Evolutionary conservation across 129 eudicot genomes (phyloP), one percentile per base, ranked within the genome.

Genomic region (Lactuca sativa): DNA sequence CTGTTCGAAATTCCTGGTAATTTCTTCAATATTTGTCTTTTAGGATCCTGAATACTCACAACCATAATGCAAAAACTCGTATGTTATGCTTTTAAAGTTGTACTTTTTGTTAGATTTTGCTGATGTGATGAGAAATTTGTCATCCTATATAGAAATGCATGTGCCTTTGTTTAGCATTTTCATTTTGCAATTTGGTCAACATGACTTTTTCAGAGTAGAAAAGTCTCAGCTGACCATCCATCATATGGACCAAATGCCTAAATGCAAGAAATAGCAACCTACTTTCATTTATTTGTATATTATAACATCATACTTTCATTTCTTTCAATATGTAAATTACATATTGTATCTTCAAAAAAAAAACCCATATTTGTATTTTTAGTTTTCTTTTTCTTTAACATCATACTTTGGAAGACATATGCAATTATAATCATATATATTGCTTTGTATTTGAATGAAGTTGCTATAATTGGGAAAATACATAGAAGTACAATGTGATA

Each of bases 1-100:
- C 40, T 76, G 17, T 76, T 64, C 6, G 57, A 75, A 40, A 2
- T 21, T 61, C 58, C 70, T 53, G 80, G 80, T 76, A 74, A 65
- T 74, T 13, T 51, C 56, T 58, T 6, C 53, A 18, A 54, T 21
- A 11, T 56, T 0, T 71, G 8, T 55, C 7, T n/a, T 33, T 9
- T 43, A 9, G 0, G 51, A 44, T 44, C 9, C 9, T 44, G 14
- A 10, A 9, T 44, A 3, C 14, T 13, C 51, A 2, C 14, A 9
- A 9, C 34, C 12, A 44, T 6, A 15, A 9, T 48, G 11, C 48
- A 58, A 15, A 51, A 7, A 62, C 31, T 41, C 56, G 59, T 57
- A 57, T 30, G 4, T 32, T 64, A 25, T 64, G 56, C 64, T 38
- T n/a, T 41, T 6, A 3, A 21, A 38, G 6, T 3, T 53, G 55